Evolutionary conservation across 2,329 filamentous ascomycete genomes (phyloP), one percentile per base, ranked within the genome.

Genomic region (Remersonia thermophila): DNA sequence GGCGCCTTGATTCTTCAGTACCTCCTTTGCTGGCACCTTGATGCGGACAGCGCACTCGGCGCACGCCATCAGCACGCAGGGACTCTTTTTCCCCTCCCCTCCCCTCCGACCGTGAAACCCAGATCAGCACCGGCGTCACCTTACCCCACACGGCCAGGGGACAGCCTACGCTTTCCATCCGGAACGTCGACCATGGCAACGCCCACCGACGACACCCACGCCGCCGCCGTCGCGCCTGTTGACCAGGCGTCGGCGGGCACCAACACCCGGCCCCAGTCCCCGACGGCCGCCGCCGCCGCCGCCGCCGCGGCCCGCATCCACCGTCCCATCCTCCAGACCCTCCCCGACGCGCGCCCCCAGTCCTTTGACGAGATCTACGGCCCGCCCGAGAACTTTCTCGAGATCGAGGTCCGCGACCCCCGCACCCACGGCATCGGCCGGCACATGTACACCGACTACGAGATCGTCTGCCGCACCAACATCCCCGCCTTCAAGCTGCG

Each of bases 321-420:
- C 50, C 60, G 66, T 42, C 67, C 69, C 49, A 71, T 70, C 53
- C 69, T 80, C 66, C 72, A 77, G 61, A 70, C 73, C 44, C 73
- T 80, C 65, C 75, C 75, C 32, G 75, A 79, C 55, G 76, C 82
- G 49, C 83, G 87, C 53, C 77, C 83, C 63, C 91, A 98, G 68
- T 91, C 82, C 55, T 96, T 95, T 57, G 91, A 98, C 64, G 91
- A 98, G 71, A 94, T 96, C 59, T 98, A 98, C 61, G 91, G 87
- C 11, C 85, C 89, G 32, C 91, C 91, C 5, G 91, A 98, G 70
- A 98, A 98, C 68, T 95, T 96, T 57, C 74, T 98, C 37, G 91
- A 98, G 68, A 94, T 98, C 46, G 91, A 98, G 71, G 85, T 96
- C 51, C 82, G 82, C 57, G 91, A 91, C 59, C 91, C 91, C 25